A percentile compares a stretch with the other conserved stretches of the same genome.
Conservation (phyloP, 345 rosid species). For the Eucalyptus grandis region DNA sequence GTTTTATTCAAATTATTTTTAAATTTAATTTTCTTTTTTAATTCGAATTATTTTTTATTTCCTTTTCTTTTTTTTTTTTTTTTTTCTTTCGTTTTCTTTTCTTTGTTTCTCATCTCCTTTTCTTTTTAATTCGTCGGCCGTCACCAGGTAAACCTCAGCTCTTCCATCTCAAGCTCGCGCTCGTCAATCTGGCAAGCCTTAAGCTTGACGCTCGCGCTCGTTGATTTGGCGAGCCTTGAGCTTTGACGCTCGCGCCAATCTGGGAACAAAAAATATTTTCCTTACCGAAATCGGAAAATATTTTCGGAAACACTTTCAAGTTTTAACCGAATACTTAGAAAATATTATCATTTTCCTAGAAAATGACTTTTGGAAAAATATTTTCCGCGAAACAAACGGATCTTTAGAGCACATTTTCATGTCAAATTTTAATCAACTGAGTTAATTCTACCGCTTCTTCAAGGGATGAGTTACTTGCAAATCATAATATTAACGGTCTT, state of each 20-base stretch:
- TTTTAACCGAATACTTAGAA: accelerated
- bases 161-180: too few relatives aligned
- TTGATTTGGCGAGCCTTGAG: accelerated
- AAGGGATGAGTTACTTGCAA: too few relatives aligned
- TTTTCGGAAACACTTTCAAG: accelerated
- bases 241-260: too few relatives aligned
- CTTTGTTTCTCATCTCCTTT: too few relatives aligned
- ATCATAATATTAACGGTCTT: background rate
- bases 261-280: accelerated
- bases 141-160: too few relatives aligned
- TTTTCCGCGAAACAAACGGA: accelerated
- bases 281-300: accelerated
- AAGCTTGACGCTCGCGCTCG: accelerated
- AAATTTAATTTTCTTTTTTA: too few relatives aligned
- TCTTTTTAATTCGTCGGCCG: accelerated
- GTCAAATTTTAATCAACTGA: background rate
- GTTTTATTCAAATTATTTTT: too few relatives aligned
- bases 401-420: background rate
- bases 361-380: accelerated
- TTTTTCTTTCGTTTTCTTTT: too few relatives aligned
- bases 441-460: background rate
- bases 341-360: too few relatives aligned
- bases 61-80: too few relatives aligned
- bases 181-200: accelerated
- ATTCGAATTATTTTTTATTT: too few relatives aligned